Conservation (phyloP, 2,329 filamentous ascomycete genomes). For the Aspergillus latus region DNA sequence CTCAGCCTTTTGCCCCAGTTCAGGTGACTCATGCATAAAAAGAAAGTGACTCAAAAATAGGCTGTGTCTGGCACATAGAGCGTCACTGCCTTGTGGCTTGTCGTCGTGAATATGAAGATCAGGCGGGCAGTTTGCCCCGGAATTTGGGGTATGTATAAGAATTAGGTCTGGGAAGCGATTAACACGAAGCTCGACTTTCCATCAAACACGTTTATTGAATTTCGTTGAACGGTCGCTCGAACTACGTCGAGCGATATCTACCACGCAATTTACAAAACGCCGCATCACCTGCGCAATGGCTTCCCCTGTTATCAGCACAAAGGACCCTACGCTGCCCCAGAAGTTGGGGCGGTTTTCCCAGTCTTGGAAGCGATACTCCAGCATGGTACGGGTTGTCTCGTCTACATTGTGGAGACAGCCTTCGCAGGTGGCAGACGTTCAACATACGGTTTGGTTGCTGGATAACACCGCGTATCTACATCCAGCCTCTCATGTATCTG, state of each 20-base stretch:
- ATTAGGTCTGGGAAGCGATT: neutral
- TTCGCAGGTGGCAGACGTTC: constrained; percentile 55
- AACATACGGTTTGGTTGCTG: constrained; percentile 80
- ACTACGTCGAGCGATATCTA: neutral
- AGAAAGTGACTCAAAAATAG: constrained; percentile 20
- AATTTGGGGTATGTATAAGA: constrained; percentile 12
- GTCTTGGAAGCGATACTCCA: constrained; percentile 20
- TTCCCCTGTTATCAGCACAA: constrained; percentile 11
- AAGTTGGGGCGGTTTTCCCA: constrained; percentile 12
- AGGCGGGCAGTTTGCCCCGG: constrained; percentile 13
- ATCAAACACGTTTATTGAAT: neutral
- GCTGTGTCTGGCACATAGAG: constrained; percentile 8
- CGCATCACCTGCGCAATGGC: constrained; percentile 9
- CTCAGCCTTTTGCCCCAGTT: constrained; percentile 13
- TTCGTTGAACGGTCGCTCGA: neutral
- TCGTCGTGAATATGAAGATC: constrained; percentile 13
- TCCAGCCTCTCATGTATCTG: constrained; percentile 35
- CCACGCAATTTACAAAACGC: neutral
- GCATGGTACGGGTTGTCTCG: constrained; percentile 25
- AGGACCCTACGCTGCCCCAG: constrained; percentile 13
- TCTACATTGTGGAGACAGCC: constrained; percentile 54
- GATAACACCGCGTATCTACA: constrained; percentile 80
- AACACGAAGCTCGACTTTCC: neutral
- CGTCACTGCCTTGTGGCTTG: constrained; percentile 22
- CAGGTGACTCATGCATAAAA: constrained; percentile 19